Base-by-base conservation (phyloP, 371 early-diverging fungal species). In the Mortierella sp. region DNA sequence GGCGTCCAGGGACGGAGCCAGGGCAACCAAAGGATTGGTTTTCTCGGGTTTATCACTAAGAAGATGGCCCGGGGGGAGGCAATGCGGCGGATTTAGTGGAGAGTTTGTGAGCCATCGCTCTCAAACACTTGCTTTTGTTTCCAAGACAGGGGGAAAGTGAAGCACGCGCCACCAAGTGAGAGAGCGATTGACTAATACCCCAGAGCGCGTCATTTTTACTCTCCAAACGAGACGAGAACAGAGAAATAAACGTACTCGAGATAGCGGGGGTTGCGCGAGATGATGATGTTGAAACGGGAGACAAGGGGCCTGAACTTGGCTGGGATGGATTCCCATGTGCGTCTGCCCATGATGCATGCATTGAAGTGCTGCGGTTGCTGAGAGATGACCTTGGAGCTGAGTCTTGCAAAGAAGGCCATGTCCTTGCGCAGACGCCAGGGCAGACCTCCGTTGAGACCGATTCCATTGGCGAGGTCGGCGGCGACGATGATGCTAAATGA, bases 311-410 rank as follows among this genome's bases (percentile, higher is more conserved):
- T 82, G 58, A 84, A 90, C 56, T 86, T 86, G 17, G 61, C 55
- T 5, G 97, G 97, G 50, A 95, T 91, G 8, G 93, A 92, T 60
- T 94, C 93, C 96, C 95, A 97, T 6, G 95, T 95, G 26, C 82
- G 79, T 46, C 96, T 83, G 26, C 97, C 97, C 94, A 96, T 93
- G 64, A 97, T 90, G 37, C 92, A 91, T 1, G 90, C 92, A 72
- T 97, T 97, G 61, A 69, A 56, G 46, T 52, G 48, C 17, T 42
- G 43, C 47, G 51, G 27, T 31, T n/a, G 32, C 48, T 30, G 24
- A 14, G 17, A 37, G 60, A 34, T 0, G 50, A 84, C 65, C 60
- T 69, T 72, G 5, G 82, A 86, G 9, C 97, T 95, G 17, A 93
- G 80, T 15, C 79, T 67, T 49, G 85, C 86, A 67, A 98, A 98